Evolutionary conservation across 345 rosid species (phyloP), one percentile per base, ranked within the genome.

Genomic region (Ailanthus altissimus): DNA sequence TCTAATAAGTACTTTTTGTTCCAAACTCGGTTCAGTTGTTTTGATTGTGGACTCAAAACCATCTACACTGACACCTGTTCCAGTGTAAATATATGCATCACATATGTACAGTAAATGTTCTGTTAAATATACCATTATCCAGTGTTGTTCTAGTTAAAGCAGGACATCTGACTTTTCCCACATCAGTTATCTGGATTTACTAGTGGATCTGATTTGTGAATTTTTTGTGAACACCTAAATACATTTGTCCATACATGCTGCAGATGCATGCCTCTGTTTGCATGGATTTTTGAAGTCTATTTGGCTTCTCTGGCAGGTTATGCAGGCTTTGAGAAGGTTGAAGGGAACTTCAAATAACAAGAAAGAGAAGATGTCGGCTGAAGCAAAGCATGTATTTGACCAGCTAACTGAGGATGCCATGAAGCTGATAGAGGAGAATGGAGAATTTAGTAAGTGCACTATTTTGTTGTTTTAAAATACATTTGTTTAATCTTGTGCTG

Each of bases 331-430:
- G 80, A 89, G 90, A 81, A 90, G 99, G 88, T 80, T 97, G 84
- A 97, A 97, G 81, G 99, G 99, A 64, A 83, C 83, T 73, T 76
- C 95, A 73, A 89, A 77, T 75, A 89, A 88, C 79, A 90, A 85
- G 82, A 97, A 91, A 82, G 94, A 87, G 82, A 97, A 91, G 81
- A 97, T 94, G 99, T 82, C 92, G 5, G 70, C 90, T 60, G 96
- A 91, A 84, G 91, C 89, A 6, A 90, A 97, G 80, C 85, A 5
- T 63, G 79, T 91, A n/a, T 97, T 97, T 86, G 98, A 97, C 84
- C 93, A 90, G 88, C 91, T 97, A 80, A 97, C 99, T 62, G 99
- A 97, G 82, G 97, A 94, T 88, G 93, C 99, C 32, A 85, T 86
- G 88, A 91, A 77, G 80, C 85, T 97, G 76, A 84, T 94, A 87